Conservation (phyloP, 2,329 filamentous ascomycete species). For the Exophiala bonariae region DNA sequence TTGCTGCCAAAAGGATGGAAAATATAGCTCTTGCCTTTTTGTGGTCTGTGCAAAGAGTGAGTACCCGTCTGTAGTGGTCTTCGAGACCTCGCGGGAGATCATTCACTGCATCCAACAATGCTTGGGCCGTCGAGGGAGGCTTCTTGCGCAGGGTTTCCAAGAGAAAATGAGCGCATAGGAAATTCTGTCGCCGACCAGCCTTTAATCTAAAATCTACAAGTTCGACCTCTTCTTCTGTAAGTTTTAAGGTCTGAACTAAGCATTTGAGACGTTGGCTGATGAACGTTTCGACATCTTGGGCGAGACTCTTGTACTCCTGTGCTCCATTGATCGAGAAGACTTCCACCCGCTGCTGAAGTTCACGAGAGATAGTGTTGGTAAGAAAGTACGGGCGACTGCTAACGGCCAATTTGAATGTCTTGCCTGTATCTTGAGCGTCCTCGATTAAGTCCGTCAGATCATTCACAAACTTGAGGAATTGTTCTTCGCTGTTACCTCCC, state of each 20-base stretch:
- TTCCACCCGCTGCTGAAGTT: not conserved
- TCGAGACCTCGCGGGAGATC: not conserved
- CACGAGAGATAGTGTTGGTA: not conserved
- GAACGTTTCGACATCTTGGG: not conserved
- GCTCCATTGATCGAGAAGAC: not conserved
- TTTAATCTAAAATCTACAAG: not conserved
- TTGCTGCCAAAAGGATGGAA: not conserved
- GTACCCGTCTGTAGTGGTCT: not conserved
- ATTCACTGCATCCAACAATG: not conserved
- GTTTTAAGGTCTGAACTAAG: not conserved
- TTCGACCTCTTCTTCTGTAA: not conserved
- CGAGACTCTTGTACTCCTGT: not conserved
- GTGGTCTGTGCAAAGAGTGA: not conserved
- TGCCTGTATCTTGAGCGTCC: no score
- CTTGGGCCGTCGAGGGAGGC: not conserved
- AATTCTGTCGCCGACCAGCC: not conserved
- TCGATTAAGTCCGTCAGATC: no score
- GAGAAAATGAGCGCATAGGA: not conserved
- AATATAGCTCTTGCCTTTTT: not conserved
- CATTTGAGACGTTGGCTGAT: not conserved
- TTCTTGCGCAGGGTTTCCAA: not conserved
- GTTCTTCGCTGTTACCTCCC: no score
- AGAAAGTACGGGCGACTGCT: not conserved
- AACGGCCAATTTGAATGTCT: not conserved
- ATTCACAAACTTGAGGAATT: no score